Conservation (phyloP, 352 stramenopile genomes). For the Pythium vanterpoolii region DNA sequence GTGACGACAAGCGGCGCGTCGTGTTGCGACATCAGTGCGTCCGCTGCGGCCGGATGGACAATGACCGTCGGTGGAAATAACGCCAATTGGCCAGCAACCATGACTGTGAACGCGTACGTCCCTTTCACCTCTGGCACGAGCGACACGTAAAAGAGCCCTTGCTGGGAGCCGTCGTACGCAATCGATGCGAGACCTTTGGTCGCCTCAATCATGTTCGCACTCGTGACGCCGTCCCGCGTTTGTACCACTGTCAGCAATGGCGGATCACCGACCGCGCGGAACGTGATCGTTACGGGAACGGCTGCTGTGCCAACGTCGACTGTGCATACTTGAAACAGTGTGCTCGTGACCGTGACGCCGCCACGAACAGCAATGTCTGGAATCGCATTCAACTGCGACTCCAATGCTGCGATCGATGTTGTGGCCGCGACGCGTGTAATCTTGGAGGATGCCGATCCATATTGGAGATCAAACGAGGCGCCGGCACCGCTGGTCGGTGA, state of each 20-base stretch:
- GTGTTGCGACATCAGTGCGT: constrained; percentile 64
- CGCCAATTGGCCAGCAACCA: constrained; percentile 40
- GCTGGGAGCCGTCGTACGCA: constrained; percentile 48
- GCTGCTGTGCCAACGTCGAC: constrained; percentile 26
- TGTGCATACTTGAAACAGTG: constrained; percentile 34
- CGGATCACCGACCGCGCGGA: constrained; percentile 45
- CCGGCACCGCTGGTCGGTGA: constrained; percentile 23
- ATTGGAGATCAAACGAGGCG: constrained; percentile 50
- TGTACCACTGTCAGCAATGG: constrained; percentile 33
- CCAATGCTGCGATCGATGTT: constrained; percentile 30
- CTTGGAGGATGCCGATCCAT: constrained; percentile 32
- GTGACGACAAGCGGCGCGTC: constrained; percentile 75
- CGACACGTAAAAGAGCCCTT: constrained; percentile 78
- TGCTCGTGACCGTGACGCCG: constrained; percentile 49
- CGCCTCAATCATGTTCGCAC: constrained; percentile 41
- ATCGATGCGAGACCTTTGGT: constrained; percentile 75
- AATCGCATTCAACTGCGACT: constrained; percentile 52
- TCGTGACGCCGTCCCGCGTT: constrained; percentile 46
- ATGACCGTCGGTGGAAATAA: constrained; percentile 75
- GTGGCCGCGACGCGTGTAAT: constrained; percentile 30
- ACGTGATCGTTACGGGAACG: constrained; percentile 42
- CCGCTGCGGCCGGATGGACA: constrained; percentile 78
- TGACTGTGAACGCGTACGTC: constrained; percentile 55
- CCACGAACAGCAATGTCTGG: constrained; percentile 33
- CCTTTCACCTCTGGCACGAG: constrained; percentile 84